A percentile compares a stretch with the other conserved stretches of the same genome.
phyloP scores from a whole-genome alignment of 306 rosid species.

The Psophocarpus tetragonolobus region DNA sequence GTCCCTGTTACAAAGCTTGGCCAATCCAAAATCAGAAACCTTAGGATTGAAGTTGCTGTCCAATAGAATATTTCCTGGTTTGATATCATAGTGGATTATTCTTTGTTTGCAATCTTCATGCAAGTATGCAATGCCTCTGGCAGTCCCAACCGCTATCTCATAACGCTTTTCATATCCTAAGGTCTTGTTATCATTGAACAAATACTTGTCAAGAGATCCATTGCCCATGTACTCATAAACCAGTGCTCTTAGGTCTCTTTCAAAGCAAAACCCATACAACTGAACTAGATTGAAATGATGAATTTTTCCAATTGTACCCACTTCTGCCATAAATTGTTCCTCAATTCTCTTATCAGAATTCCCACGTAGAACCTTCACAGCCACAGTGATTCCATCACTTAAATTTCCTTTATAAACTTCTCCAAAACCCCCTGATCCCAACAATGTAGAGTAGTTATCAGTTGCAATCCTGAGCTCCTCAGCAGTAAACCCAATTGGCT shows the following conservation, averaged over 20 bases:
- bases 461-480: constrained; percentile 39
- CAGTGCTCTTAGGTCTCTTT: not conserved
- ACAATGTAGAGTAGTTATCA: constrained; percentile 34
- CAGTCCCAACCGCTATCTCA: no score
- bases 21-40: no score
- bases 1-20: no score
- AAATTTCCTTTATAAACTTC: constrained; percentile 44
- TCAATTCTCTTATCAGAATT: constrained; percentile 19
- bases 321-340: not conserved
- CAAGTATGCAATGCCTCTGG: no score
- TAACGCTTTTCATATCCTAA: no score
- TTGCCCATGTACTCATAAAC: constrained; percentile 40
- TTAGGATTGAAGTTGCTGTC: no score
- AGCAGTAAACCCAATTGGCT: constrained; percentile 42
- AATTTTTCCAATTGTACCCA: not conserved
- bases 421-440: constrained; percentile 58
- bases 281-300: not conserved
- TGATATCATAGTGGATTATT: no score
- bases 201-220: constrained; percentile 47
- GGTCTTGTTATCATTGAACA: no score
- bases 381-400: constrained; percentile 36
- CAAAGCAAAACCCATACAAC: not conserved
- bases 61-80: no score
- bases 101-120: no score
- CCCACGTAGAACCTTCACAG: constrained; percentile 52